A percentile compares a stretch with the other conserved stretches of the same genome.
Evolutionary conservation across 2,329 filamentous ascomycete genomes (phyloP).

Genomic region (Macrophomina tecta): DNA sequence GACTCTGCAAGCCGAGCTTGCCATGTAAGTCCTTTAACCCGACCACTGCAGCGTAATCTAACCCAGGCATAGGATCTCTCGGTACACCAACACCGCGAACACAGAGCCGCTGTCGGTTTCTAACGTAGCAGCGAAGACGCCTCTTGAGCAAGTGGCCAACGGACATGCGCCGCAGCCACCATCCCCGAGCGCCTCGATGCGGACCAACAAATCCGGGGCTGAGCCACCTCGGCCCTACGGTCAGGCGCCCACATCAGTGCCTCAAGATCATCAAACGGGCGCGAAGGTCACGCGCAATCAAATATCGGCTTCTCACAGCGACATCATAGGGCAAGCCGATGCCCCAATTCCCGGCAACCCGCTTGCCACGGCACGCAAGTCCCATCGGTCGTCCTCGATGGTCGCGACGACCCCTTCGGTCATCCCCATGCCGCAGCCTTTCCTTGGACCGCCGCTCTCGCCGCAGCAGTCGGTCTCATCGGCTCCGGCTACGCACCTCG

Average conservation of each 20-base stretch:
- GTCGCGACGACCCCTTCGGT: conserved; percentile 17
- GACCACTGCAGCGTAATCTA: background rate
- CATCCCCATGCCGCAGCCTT: conserved; percentile 27
- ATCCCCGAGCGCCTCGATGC: conserved; percentile 49
- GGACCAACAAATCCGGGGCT: conserved; percentile 47
- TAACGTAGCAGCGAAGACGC: conserved; percentile 43
- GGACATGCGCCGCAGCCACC: background rate
- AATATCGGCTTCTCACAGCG: conserved; percentile 27
- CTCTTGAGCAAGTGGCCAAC: conserved; percentile 31
- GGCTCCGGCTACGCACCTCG: conserved; percentile 38
- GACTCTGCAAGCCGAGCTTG: conserved; percentile 81
- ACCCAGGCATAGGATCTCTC: conserved; percentile 40
- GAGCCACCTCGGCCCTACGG: conserved; percentile 35
- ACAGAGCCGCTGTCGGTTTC: conserved; percentile 41
- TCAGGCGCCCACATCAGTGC: conserved; percentile 39
- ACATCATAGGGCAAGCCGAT: background rate
- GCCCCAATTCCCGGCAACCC: background rate
- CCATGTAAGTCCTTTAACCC: conserved; percentile 68
- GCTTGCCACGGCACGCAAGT: background rate
- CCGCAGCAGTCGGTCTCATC: conserved; percentile 34
- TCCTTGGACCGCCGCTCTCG: conserved; percentile 30
- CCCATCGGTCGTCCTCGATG: conserved; percentile 24
- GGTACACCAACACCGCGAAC: conserved; percentile 49
- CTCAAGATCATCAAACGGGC: conserved; percentile 32
- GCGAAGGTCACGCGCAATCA: conserved; percentile 33